A percentile compares a stretch with the other conserved stretches of the same genome.
phyloP scores from a whole-genome alignment of 2,329 filamentous ascomycete species.

The Diplodia mutila region DNA sequence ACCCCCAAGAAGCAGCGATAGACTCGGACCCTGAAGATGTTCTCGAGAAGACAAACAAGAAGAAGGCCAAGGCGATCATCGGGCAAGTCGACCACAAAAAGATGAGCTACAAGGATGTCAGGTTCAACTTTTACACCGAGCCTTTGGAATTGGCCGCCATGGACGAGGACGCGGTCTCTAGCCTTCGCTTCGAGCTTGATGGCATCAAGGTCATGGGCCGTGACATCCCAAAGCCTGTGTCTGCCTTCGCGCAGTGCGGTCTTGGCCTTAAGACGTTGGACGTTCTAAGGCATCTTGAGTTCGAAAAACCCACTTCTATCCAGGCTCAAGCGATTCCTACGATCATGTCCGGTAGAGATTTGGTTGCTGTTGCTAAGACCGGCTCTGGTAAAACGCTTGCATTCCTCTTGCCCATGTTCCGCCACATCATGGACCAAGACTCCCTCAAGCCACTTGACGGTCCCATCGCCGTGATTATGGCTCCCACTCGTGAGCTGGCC shows the following conservation, averaged over 20 bases:
- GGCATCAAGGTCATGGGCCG: conserved; percentile 82
- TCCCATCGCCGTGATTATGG: conserved; percentile 85
- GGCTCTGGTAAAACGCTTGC: conserved; percentile 97
- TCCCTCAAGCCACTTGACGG: conserved; percentile 83
- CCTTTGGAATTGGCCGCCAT: conserved; percentile 81
- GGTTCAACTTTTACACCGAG: conserved; percentile 95
- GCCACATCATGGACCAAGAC: conserved; percentile 93
- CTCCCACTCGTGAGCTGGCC: conserved; percentile 90
- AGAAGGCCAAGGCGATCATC: conserved; percentile 94
- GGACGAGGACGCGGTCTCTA: conserved; percentile 80
- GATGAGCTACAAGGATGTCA: conserved; percentile 79
- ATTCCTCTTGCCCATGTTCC: conserved; percentile 94
- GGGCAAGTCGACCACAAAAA: conserved; percentile 85
- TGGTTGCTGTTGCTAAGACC: conserved; percentile 95
- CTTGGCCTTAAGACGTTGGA: conserved; percentile 85
- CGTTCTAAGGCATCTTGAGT: conserved; percentile 79
- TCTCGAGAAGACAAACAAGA: conserved; percentile 63
- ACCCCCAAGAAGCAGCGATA: conserved; percentile 67
- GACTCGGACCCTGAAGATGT: conserved; percentile 55
- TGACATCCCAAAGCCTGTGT: conserved; percentile 88
- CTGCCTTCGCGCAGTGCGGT: conserved; percentile 96
- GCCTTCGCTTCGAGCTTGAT: conserved; percentile 83
- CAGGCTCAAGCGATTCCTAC: conserved; percentile 93
- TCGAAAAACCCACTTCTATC: conserved; percentile 88
- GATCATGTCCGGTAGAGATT: conserved; percentile 94